Evolutionary conservation across 768 basidiomycete genomes (phyloP), one percentile per base, ranked within the genome.

Genomic region (Leucocoprinus sp.): DNA sequence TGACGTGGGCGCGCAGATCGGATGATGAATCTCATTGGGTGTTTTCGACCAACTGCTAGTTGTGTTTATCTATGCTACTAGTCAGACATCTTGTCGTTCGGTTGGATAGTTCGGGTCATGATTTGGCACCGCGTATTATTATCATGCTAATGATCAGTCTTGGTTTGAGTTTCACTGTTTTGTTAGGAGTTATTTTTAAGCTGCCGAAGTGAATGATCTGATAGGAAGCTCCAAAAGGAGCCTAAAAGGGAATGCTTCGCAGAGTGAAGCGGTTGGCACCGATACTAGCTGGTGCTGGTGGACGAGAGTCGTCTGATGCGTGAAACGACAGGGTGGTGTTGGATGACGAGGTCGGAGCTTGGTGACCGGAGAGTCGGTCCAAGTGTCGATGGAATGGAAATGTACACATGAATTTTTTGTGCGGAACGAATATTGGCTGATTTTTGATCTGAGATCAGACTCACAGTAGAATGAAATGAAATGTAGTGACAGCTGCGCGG

Each of bases 231-330:
- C 35, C 19, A 41, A 47, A 42, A 39, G 46, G 24, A 26, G 22
- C 7, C 38, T 41, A 27, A 41, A 47, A 42, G 46, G 46, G 12
- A 41, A 2, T 27, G 46, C 38, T 40, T 46, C 45, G 31, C 38
- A 46, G 45, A 31, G 15, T 21, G 45, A 5, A 22, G 27, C 27
- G 33, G 8, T 22, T 15, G 36, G 28, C 7, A 31, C 8, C 15
- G 18, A n/a, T 21, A 29, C 18, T 11, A 42, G 42, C 27, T 24
- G 24, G 27, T 17, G 43, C 26, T 37, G 24, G 34, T 35, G 18
- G 33, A 37, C 34, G 14, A 44, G 14, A 26, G 44, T 37, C 22
- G 27, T 45, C 37, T 37, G 35, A 38, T 28, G 15, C 37, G 14
- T 37, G 12, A 19, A 37, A 26, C 38, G 44, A 45, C 44, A 45